These are phyloP conservation scores for Colletotrichum salicis DNA, from an alignment of 2,329 filamentous ascomycete species.

Conservation along the genomic window DNA sequence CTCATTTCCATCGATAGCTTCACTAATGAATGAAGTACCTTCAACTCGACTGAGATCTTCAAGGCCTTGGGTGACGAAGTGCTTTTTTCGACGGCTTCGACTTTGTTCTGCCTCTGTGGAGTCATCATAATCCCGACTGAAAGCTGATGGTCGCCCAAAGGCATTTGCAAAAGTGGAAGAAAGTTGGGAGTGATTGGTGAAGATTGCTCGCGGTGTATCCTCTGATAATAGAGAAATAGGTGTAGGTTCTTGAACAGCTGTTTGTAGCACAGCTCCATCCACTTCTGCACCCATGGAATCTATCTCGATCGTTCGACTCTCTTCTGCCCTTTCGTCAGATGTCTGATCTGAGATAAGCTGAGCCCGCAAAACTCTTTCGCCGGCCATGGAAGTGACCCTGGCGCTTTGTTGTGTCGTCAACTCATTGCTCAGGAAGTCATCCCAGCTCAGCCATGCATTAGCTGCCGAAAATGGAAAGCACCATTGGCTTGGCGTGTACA, in stretches of 20 bases:
- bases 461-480: neutral
- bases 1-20: neutral
- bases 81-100: neutral
- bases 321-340: no score
- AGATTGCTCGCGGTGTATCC: conserved; percentile 5
- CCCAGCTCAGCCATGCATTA: neutral
- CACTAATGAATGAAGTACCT: neutral
- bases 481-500: neutral
- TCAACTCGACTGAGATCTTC: neutral
- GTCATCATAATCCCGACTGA: neutral
- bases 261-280: no score
- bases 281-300: no score
- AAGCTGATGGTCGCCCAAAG: neutral
- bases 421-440: neutral
- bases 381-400: neutral
- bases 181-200: conserved; percentile 4
- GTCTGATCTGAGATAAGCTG: no score
- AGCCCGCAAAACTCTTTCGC: no score
- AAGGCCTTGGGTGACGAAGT: neutral
- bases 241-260: no score
- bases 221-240: neutral
- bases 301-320: no score
- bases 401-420: neutral
- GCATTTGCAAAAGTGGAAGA: conserved; percentile 4
- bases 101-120: neutral